Conservation (phyloP, 176 grass and related monocot species). For the Melocanna baccifera region DNA sequence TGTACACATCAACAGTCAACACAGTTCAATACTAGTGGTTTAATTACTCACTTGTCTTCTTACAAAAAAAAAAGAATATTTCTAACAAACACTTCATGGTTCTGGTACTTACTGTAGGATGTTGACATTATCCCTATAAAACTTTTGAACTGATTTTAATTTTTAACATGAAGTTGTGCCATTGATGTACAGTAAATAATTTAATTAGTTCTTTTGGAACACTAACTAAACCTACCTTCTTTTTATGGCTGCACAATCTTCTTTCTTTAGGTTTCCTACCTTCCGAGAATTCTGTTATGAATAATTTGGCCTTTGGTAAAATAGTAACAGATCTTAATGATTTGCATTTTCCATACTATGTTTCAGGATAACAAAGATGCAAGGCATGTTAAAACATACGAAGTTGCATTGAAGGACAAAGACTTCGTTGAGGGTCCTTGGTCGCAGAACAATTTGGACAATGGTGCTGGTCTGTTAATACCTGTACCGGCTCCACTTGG, state of each 20-base stretch:
- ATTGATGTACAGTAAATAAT: neutral
- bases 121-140: neutral
- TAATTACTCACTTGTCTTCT: neutral
- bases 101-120: neutral
- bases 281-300: neutral
- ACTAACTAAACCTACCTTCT: neutral
- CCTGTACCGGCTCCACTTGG: conserved; percentile 87
- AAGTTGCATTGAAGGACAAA: conserved; percentile 94
- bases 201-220: neutral
- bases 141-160: neutral
- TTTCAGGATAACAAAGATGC: conserved; percentile 95
- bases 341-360: conserved; percentile 3
- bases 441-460: conserved; percentile 96
- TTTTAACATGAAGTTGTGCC: neutral
- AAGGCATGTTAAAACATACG: conserved; percentile 97
- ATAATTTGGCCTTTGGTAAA: neutral
- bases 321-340: conserved; percentile 1
- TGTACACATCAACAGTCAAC: neutral
- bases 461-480: conserved; percentile 86
- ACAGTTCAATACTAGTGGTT: neutral
- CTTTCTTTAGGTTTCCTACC: neutral
- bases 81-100: neutral
- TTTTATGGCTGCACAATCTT: neutral
- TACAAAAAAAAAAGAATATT: too few species aligned
- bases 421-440: conserved; percentile 92